These are phyloP conservation scores for Cutaneotrichosporon curvatum DNA, from an alignment of 1,284 basidiomycete genomes.

Conservation along the genomic window DNA sequence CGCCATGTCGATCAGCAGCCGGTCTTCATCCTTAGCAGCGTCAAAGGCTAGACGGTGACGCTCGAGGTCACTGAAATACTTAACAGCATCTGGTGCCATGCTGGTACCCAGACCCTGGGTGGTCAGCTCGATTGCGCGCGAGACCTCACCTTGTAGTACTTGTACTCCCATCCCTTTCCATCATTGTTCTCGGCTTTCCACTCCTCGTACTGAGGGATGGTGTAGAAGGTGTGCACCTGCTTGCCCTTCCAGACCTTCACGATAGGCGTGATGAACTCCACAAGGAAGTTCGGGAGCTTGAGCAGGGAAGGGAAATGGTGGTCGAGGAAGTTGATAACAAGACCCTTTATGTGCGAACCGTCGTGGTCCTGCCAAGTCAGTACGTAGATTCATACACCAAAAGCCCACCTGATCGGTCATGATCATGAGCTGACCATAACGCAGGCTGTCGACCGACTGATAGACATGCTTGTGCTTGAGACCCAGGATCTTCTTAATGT, in stretches of 20 bases:
- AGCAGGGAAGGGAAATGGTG: constrained; percentile 94
- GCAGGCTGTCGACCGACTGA: constrained; percentile 60
- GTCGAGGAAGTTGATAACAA: constrained; percentile 97
- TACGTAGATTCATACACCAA: neutral
- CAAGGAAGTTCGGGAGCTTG: constrained; percentile 84
- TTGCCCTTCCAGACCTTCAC: constrained; percentile 84
- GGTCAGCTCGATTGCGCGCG: neutral
- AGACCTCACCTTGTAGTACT: constrained; percentile 84
- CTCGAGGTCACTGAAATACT: constrained; percentile 87
- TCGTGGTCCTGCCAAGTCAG: constrained; percentile 78
- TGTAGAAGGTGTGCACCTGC: constrained; percentile 84
- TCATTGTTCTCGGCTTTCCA: constrained; percentile 80
- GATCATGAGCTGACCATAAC: constrained; percentile 96
- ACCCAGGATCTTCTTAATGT: constrained; percentile 97
- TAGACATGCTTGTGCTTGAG: constrained; percentile 92
- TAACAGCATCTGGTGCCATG: constrained; percentile 76
- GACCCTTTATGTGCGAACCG: constrained; percentile 98
- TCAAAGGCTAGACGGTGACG: constrained; percentile 94
- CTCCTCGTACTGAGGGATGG: constrained; percentile 91
- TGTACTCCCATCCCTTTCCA: constrained; percentile 77
- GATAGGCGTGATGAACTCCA: constrained; percentile 98
- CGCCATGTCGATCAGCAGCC: constrained; percentile 87
- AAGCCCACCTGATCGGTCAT: constrained; percentile 92
- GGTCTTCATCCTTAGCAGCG: constrained; percentile 71
- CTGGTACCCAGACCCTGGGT: constrained; percentile 89